phyloP scores from a whole-genome alignment of 2,329 filamentous ascomycete species.

The Pseudopithomyces chartarum region DNA sequence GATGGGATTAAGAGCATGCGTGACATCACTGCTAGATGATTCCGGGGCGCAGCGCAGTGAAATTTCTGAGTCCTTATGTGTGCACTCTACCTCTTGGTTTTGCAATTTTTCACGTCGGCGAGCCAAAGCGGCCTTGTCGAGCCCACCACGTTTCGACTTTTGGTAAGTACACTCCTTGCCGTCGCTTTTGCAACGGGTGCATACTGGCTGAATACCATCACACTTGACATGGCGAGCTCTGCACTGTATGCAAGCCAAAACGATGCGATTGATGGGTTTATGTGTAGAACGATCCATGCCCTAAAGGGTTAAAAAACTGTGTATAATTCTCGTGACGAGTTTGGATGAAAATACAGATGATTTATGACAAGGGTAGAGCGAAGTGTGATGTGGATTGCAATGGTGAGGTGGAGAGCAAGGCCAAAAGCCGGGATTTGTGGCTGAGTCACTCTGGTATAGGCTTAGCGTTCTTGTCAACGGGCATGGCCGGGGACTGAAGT shows the following conservation, averaged over 20 bases:
- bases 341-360: too few species aligned
- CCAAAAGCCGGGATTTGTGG: neutral
- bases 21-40: neutral
- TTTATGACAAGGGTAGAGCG: neutral
- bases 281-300: constrained; percentile 26
- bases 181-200: constrained; percentile 37
- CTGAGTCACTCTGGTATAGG: neutral
- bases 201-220: constrained; percentile 37
- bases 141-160: constrained; percentile 40
- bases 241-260: constrained; percentile 40
- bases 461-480: neutral
- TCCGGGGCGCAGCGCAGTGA: neutral
- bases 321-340: neutral
- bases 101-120: constrained; percentile 32
- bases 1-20: neutral
- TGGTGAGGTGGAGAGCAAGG: neutral
- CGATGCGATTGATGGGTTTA: constrained; percentile 34
- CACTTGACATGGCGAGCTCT: constrained; percentile 42
- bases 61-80: constrained; percentile 10
- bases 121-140: constrained; percentile 40
- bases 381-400: neutral
- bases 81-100: constrained; percentile 24
- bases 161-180: constrained; percentile 40
- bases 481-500: neutral
- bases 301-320: neutral